Evolutionary conservation across 2,329 filamentous ascomycete genomes (phyloP), one percentile per base, ranked within the genome.

Genomic region (Monosporascus sp.): DNA sequence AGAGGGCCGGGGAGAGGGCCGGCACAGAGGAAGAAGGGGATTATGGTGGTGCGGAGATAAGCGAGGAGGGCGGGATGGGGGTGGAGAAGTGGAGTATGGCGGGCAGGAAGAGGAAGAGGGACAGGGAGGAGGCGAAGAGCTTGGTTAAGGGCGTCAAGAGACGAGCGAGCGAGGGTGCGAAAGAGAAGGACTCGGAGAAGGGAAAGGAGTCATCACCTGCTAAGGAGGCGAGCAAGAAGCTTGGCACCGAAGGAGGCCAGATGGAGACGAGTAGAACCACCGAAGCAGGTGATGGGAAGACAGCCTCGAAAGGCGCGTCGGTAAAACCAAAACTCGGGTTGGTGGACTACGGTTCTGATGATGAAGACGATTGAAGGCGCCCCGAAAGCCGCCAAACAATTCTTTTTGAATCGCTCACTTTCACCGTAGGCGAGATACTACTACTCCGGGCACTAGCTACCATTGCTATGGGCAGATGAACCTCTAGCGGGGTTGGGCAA

Each of bases 331-430:
- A 66, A 7, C 50, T 75, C 46, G 74, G 73, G 0, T 63, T 85
- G 40, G 81, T 84, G 14, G 75, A 73, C 53, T 85, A 85, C 57
- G 81, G 76, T 5, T 85, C 81, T 1, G 81, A 75, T 19, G 77
- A 78, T 44, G 76, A 79, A 22, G 68, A 65, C 17, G 60, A 60
- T 46, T 58, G 51, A 40, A 16, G 44, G 17, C 14, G 2, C 37
- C 31, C 26, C 38, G 37, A 48, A 31, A 41, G 26, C n/a, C 16
- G 27, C 14, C 6, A 11, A 11, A 35, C 0, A 14, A 14, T 35
- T 5, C 11, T 35, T 14, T 11, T 11, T 14, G 31, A 35, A 35
- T 11, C 11, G 31, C 31, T 35, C 11, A 5, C 31, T 35, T 35
- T 5, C 31, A 14, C 11, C 9, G 11, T 2, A 35, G 31, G 31